Evolutionary conservation across 1,139 yeast genomes (phyloP).

Genomic region (Williopsis jadinii): DNA sequence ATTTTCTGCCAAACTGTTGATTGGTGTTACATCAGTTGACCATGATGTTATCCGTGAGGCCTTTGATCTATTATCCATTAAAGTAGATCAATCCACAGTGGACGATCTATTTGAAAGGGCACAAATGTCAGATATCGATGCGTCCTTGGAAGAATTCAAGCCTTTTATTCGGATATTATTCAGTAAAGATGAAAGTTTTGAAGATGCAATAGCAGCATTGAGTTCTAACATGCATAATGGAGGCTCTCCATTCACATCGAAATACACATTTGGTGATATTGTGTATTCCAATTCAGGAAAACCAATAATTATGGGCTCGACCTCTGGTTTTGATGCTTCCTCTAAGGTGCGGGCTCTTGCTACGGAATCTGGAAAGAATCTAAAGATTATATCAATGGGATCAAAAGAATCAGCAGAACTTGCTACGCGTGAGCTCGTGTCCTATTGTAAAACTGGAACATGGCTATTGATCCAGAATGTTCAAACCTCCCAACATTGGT

Average conservation of each 20-base stretch:
- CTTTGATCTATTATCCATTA: slow-evolving; percentile 7
- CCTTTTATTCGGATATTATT: slow-evolving; percentile 4
- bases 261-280: slow-evolving; percentile 10
- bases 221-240: slow-evolving; percentile 10
- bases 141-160: slow-evolving; percentile 1
- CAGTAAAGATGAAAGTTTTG: not conserved
- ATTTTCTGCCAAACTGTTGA: slow-evolving; percentile 8
- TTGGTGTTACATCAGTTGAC: slow-evolving; percentile 1
- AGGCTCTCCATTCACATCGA: slow-evolving; percentile 14
- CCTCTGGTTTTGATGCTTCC: slow-evolving; percentile 64
- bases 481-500: slow-evolving; percentile 65
- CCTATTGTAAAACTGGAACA: slow-evolving; percentile 38
- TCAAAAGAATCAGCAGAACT: slow-evolving; percentile 56
- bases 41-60: slow-evolving; percentile 6
- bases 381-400: slow-evolving; percentile 57
- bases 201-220: slow-evolving; percentile 3
- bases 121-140: not conserved
- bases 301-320: slow-evolving; percentile 46
- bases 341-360: slow-evolving; percentile 45
- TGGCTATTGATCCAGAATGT: slow-evolving; percentile 79
- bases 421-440: slow-evolving; percentile 49
- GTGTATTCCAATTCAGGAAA: not conserved
- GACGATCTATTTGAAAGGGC: slow-evolving; percentile 2
- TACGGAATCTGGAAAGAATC: slow-evolving; percentile 13
- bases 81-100: not conserved